Conservation (phyloP, 805 yeast genomes). For the Nakazawaea holstii region DNA sequence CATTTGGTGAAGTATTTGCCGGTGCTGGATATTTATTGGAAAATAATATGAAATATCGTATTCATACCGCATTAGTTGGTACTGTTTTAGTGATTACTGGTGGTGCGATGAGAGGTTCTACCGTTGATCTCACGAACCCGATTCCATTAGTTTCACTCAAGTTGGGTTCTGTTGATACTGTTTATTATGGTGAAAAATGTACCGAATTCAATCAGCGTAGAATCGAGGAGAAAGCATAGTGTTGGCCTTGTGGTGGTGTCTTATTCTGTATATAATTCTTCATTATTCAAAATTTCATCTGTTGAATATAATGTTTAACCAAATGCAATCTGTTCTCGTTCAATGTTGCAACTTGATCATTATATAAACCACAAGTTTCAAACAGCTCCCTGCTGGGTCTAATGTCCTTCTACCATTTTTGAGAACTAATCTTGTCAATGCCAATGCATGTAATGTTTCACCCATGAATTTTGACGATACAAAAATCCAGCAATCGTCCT, state of each 20-base stretch:
- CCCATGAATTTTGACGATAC: slow-evolving; percentile 55
- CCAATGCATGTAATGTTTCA: slow-evolving; percentile 37
- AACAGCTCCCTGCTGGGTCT: slow-evolving; percentile 57
- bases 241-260: background rate
- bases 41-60: slow-evolving; percentile 71
- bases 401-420: slow-evolving; percentile 76
- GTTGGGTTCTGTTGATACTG: slow-evolving; percentile 58
- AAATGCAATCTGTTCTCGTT: slow-evolving; percentile 33
- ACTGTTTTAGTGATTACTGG: slow-evolving; percentile 63
- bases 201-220: slow-evolving; percentile 61
- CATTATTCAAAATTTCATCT: background rate
- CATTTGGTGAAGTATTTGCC: slow-evolving; percentile 57
- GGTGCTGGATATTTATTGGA: slow-evolving; percentile 69
- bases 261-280: background rate
- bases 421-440: slow-evolving; percentile 75
- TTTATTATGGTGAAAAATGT: slow-evolving; percentile 72
- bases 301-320: slow-evolving; percentile 32
- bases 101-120: slow-evolving; percentile 63
- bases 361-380: slow-evolving; percentile 48
- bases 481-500: slow-evolving; percentile 88
- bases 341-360: slow-evolving; percentile 41
- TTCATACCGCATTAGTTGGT: slow-evolving; percentile 73
- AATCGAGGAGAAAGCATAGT: background rate
- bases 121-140: slow-evolving; percentile 59
- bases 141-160: slow-evolving; percentile 63